Percentiles rank a stretch among this genome's conserved stretches.
Evolutionary conservation across 2,329 filamentous ascomycete species (phyloP).

Genomic region (Bretziella fagacearum): DNA sequence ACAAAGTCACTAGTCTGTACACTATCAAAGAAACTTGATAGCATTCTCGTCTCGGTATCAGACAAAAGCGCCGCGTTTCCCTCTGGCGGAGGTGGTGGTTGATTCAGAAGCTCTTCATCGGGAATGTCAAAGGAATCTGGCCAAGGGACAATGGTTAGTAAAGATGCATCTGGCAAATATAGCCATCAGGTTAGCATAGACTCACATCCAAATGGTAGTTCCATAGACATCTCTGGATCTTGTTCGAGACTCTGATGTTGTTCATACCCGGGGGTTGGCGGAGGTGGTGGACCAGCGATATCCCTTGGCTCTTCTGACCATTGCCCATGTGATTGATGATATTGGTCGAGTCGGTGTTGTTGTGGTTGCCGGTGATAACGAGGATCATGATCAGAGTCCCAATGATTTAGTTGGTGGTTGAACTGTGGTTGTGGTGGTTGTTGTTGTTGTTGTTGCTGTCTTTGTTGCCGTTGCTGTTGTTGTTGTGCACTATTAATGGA

Average conservation of each 20-base stretch:
- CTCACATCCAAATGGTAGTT: constrained; percentile 51
- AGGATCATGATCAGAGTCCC: background rate
- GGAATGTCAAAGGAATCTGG: constrained; percentile 23
- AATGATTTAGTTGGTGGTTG: background rate
- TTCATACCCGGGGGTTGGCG: background rate
- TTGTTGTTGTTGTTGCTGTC: constrained; percentile 1
- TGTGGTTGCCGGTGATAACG: background rate
- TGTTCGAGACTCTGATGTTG: background rate
- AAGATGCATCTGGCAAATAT: background rate
- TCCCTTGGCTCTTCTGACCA: background rate
- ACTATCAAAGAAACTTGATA: constrained; percentile 41
- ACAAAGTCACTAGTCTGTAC: constrained; percentile 34
- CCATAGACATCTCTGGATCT: constrained; percentile 14
- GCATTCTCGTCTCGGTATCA: constrained; percentile 40
- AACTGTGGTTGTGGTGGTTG: background rate
- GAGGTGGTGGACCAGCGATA: background rate
- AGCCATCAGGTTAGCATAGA: constrained; percentile 18
- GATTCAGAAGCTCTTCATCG: constrained; percentile 19
- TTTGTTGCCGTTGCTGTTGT: background rate
- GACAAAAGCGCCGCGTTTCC: constrained; percentile 49
- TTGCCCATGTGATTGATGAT: background rate
- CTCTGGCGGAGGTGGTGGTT: constrained; percentile 37
- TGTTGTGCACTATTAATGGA: constrained; percentile 10
- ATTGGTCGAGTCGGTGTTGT: constrained; percentile 2
- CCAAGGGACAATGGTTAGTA: constrained; percentile 2